Evolutionary conservation across 73 alveolate genomes (phyloP), one percentile per base, ranked within the genome.

Genomic region (Paramecium bursaria): DNA sequence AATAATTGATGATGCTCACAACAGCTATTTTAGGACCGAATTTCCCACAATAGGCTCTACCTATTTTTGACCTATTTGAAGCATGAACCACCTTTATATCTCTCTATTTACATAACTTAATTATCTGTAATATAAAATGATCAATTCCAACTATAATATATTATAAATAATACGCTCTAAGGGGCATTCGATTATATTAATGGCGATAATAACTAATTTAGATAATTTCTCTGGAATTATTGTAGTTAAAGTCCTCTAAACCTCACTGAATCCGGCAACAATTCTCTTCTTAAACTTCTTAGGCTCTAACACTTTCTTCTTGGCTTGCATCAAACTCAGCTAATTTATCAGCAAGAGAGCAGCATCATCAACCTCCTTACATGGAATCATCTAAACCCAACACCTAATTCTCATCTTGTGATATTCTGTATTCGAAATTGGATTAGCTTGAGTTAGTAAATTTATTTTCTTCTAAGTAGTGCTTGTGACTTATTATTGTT

Each of bases 21-120:
- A 79, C 89, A 39, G 85, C 54, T 11, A 79, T 79, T 54, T 73
- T 79, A 15, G 89, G 85, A 19, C 89, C 89, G 54, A 79, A 79
- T 52, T 79, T 79, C 2, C 89, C 89, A 39, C 85, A 39, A 53
- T 53, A 79, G 1, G 89, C 89, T 48, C 77, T 79, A 21, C 85
- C 89, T 30, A 79, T 33, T 23, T 73, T 79, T 31, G 89, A 61
- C 42, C 89, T 11, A 54, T 51, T 79, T 17, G 74, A 49, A 53
- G 85, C 53, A 79, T 48, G 48, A 30, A 79, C 54, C 2, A 79
- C 47, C 0, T 80, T 80, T 27, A 79, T 31, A 21, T 79, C 27
- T 53, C 50, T 79, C 19, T 79, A 30, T 0, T 5, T 17, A 15
- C 55, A 19, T 50, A 21, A 60, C 14, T 79, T 79, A 31, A 79